These are phyloP conservation scores for Malus hybrid DNA, from an alignment of 331 rosid species.

Conservation along the genomic window DNA sequence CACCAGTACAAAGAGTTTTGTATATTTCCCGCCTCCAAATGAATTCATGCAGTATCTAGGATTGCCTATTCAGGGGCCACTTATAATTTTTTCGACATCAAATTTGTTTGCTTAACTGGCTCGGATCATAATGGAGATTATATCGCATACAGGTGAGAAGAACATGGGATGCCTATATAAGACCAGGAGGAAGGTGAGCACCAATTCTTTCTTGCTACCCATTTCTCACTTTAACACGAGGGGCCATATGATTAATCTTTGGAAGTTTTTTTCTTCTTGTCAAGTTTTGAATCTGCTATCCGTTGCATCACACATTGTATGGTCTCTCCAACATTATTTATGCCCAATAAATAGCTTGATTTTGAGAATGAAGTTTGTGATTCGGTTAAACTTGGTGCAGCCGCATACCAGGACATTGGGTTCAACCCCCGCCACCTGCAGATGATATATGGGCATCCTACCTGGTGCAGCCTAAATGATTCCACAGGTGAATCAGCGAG, in stretches of 20 bases:
- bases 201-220: neutral
- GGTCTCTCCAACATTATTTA: neutral
- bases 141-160: conserved; percentile 71
- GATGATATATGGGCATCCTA: conserved; percentile 87
- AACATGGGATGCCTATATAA: conserved; percentile 87
- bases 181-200: conserved; percentile 88
- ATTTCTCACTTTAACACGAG: neutral
- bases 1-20: neutral
- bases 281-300: neutral
- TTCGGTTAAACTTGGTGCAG: conserved; percentile 32
- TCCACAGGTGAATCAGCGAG: neutral
- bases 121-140: neutral
- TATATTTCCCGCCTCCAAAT: too few relatives aligned
- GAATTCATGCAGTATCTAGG: too few relatives aligned
- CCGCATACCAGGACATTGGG: conserved; percentile 86
- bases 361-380: neutral
- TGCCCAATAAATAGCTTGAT: neutral
- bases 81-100: neutral
- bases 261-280: neutral
- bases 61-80: neutral
- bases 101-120: neutral
- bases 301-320: neutral
- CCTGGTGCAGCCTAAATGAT: conserved; percentile 56
- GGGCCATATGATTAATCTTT: neutral
- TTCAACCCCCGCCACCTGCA: conserved; percentile 78